Evolutionary conservation across 2,329 filamentous ascomycete species (phyloP).

Genomic region (Exserohilum rostratum): DNA sequence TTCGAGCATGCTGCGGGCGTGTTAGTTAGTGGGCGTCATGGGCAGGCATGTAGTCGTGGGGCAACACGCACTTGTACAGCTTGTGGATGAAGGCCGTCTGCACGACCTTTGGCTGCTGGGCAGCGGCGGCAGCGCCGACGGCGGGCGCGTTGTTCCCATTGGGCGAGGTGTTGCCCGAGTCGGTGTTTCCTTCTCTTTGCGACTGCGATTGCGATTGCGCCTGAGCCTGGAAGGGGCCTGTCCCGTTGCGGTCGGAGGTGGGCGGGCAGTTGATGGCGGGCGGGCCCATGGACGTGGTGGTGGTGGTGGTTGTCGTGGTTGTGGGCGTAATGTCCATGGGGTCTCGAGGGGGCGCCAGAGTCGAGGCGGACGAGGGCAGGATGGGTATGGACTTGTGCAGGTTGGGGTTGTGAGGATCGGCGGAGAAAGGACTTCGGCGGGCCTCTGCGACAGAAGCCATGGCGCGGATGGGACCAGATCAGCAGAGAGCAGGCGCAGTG

Average conservation of each 20-base stretch:
- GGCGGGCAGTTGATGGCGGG: conserved; percentile 57
- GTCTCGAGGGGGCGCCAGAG: conserved; percentile 54
- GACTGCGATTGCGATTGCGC: conserved; percentile 22
- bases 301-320: conserved; percentile 36
- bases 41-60: conserved; percentile 4
- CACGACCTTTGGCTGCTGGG: conserved; percentile 94
- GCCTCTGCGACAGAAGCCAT: conserved; percentile 56
- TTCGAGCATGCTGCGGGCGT: conserved; percentile 81
- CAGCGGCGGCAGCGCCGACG: conserved; percentile 69
- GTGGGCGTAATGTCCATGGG: conserved; percentile 60
- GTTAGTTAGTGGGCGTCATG: conserved; percentile 38
- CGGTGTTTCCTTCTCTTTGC: conserved; percentile 34
- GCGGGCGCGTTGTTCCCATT: conserved; percentile 52
- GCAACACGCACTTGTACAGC: conserved; percentile 83
- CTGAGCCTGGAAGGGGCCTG: conserved; percentile 10
- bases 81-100: conserved; percentile 99
- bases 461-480: conserved; percentile 13
- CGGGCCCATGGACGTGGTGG: conserved; percentile 56
- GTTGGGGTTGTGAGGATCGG: conserved; percentile 48
- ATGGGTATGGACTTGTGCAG: conserved; percentile 60
- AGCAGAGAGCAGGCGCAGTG: conserved; percentile 16
- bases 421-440: conserved; percentile 55
- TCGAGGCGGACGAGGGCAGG: conserved; percentile 55
- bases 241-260: conserved; percentile 50
- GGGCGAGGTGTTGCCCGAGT: conserved; percentile 39